Conservation (phyloP, 495 filamentous ascomycete species). For the Cetradonia linearis region DNA sequence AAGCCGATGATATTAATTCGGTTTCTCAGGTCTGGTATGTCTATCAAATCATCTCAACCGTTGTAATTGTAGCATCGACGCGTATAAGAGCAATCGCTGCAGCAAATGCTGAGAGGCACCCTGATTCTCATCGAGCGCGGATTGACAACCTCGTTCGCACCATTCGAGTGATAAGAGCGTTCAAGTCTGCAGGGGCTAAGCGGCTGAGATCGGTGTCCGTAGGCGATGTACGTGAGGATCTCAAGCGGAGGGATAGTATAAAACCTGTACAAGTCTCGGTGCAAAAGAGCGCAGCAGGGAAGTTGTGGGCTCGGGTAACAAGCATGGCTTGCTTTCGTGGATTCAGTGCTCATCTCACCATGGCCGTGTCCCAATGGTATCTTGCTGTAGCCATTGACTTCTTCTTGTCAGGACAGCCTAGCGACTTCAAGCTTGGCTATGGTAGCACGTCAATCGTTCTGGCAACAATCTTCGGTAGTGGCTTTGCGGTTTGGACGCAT, state of each 20-base stretch:
- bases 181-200: constrained; percentile 7
- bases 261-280: not conserved
- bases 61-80: constrained; percentile 18
- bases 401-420: constrained; percentile 24
- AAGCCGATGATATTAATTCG: not conserved
- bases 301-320: constrained; percentile 13
- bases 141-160: constrained; percentile 11
- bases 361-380: constrained; percentile 24
- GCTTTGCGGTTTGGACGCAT: constrained; percentile 24
- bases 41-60: constrained; percentile 21
- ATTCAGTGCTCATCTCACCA: constrained; percentile 18
- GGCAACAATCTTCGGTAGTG: constrained; percentile 17
- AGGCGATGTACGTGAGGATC: constrained; percentile 14
- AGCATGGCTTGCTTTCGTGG: constrained; percentile 21
- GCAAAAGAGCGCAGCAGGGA: not conserved
- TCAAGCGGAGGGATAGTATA: constrained; percentile 15
- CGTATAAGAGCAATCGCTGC: constrained; percentile 16
- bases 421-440: constrained; percentile 21
- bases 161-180: constrained; percentile 15
- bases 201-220: constrained; percentile 17
- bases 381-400: constrained; percentile 21
- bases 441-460: constrained; percentile 23
- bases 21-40: constrained; percentile 19
- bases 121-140: constrained; percentile 15
- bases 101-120: constrained; percentile 17